Evolutionary conservation across 2,329 filamentous ascomycete genomes (phyloP).

Genomic region (Thielaviopsis populi): DNA sequence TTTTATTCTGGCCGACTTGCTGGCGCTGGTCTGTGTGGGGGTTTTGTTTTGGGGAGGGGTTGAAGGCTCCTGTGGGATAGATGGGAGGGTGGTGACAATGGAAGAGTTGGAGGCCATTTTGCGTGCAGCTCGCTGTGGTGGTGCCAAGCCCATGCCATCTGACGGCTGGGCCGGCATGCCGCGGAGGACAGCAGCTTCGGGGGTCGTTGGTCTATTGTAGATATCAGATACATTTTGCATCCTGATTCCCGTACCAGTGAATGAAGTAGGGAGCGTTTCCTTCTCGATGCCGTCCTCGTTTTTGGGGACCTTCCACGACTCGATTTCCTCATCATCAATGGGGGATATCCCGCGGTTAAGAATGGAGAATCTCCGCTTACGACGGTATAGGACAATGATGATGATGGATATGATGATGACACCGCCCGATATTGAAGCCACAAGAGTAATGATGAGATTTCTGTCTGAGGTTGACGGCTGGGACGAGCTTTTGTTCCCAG

Average conservation of each 20-base stretch:
- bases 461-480: conserved; percentile 22
- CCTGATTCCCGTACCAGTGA: background rate
- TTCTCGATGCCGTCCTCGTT: conserved; percentile 21
- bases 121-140: background rate
- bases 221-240: background rate
- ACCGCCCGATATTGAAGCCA: conserved; percentile 34
- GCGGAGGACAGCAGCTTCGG: background rate
- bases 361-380: conserved; percentile 28
- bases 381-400: conserved; percentile 26
- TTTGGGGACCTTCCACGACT: conserved; percentile 41
- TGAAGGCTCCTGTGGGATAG: conserved; percentile 22
- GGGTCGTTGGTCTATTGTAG: background rate
- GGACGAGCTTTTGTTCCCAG: background rate
- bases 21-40: conserved; percentile 19
- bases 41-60: conserved; percentile 20
- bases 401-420: conserved; percentile 24
- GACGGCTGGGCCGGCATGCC: background rate
- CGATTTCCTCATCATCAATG: conserved; percentile 50
- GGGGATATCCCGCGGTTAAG: conserved; percentile 43
- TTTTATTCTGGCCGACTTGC: conserved; percentile 20
- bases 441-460: conserved; percentile 36
- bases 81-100: conserved; percentile 18
- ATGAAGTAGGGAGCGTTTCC: conserved; percentile 10
- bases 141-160: background rate
- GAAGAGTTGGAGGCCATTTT: conserved; percentile 16